These are phyloP conservation scores for Symbiodinium natans DNA, from an alignment of 73 alveolate species.

Conservation along the genomic window DNA sequence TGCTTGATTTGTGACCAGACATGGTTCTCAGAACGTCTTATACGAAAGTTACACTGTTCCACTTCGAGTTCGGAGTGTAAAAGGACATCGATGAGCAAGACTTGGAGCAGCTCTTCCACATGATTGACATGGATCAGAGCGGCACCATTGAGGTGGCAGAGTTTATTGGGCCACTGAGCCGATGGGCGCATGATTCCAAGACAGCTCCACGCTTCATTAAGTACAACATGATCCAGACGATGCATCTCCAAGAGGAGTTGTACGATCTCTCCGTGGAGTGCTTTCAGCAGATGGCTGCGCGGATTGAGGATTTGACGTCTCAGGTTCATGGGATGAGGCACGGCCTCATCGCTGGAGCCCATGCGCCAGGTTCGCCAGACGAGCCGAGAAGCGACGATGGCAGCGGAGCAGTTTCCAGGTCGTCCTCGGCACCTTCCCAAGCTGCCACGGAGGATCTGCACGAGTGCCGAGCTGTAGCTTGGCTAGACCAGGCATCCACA, in stretches of 20 bases:
- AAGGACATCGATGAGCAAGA: conserved; percentile 25
- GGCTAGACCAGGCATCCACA: too few relatives aligned
- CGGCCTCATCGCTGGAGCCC: background rate
- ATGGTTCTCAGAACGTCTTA: too few relatives aligned
- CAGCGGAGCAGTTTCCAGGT: background rate
- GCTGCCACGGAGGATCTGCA: background rate
- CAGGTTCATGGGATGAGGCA: background rate
- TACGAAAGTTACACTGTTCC: too few relatives aligned
- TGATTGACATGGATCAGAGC: conserved; percentile 60
- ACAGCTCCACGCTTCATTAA: conserved; percentile 81
- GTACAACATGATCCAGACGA: conserved; percentile 74
- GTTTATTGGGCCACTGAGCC: conserved; percentile 65
- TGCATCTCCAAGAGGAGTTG: conserved; percentile 55
- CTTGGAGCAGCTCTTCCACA: conserved; percentile 47
- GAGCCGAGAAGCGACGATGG: background rate
- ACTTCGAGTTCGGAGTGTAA: too few relatives aligned
- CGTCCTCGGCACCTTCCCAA: background rate
- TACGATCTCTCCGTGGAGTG: conserved; percentile 50
- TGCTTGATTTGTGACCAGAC: too few relatives aligned
- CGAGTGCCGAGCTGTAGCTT: background rate
- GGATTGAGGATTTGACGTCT: background rate
- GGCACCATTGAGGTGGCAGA: conserved; percentile 76
- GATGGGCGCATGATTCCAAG: conserved; percentile 83
- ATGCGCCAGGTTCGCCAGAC: background rate
- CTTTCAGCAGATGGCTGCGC: background rate